Percentiles rank a stretch among this genome's conserved stretches.
Evolutionary conservation across 306 rosid species (phyloP).

Genomic region (Acacia melanoxylon): DNA sequence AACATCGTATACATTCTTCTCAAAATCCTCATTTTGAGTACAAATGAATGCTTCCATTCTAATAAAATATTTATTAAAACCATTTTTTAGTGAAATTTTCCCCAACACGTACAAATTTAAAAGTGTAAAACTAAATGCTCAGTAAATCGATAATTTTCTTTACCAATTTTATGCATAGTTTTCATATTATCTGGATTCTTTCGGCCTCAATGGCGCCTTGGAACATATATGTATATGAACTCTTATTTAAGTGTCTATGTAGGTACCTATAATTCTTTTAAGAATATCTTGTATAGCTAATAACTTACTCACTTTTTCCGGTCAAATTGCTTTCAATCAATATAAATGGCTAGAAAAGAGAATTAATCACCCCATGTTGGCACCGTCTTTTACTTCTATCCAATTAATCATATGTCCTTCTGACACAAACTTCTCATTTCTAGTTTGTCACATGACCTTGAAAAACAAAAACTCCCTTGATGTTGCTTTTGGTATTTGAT

Average conservation of each 20-base stretch:
- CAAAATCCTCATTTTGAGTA: background rate
- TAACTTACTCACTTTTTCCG: background rate
- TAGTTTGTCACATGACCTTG: background rate
- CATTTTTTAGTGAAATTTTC: background rate
- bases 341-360: background rate
- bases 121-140: background rate
- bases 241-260: background rate
- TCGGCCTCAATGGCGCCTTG: background rate
- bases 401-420: background rate
- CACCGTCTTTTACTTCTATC: background rate
- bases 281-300: background rate
- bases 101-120: background rate
- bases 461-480: background rate
- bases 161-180: background rate
- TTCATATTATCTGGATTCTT: background rate
- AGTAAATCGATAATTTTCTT: background rate
- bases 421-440: background rate
- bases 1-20: background rate
- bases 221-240: background rate
- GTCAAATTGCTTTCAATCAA: background rate
- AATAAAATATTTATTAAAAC: background rate
- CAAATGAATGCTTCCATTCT: background rate
- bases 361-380: background rate
- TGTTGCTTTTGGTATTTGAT: background rate
- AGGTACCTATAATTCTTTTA: background rate